A percentile compares a stretch with the other conserved stretches of the same genome.
Evolutionary conservation across 1,139 yeast genomes (phyloP).

Genomic region (Pneumocystis oryctolagi): DNA sequence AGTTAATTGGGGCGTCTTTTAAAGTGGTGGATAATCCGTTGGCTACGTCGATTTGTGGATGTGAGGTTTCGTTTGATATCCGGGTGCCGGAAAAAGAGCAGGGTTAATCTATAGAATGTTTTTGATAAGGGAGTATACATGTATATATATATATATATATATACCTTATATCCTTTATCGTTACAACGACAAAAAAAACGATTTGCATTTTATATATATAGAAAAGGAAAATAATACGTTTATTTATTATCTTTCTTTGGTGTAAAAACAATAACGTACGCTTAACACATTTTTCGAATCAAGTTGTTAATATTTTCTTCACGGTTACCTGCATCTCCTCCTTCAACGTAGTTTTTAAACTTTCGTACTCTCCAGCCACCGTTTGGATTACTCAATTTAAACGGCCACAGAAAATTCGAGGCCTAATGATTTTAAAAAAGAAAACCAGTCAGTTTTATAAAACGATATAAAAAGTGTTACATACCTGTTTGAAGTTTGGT

Average conservation of each 20-base stretch:
- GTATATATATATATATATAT: neutral
- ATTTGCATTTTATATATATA: too few species aligned
- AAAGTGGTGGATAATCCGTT: constrained; percentile 82
- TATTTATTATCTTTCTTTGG: too few species aligned
- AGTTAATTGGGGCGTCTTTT: constrained; percentile 87
- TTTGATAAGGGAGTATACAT: neutral
- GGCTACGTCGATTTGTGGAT: constrained; percentile 80
- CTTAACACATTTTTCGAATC: constrained; percentile 90
- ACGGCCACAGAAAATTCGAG: constrained; percentile 99
- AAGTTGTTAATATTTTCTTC: constrained; percentile 96
- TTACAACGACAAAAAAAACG: too few species aligned
- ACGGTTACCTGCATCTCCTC: constrained; percentile 99
- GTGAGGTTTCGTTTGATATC: neutral
- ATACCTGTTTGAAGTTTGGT: constrained; percentile 11
- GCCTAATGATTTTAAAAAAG: constrained; percentile 99
- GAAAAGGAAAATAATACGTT: too few species aligned
- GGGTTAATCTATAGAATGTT: too few species aligned
- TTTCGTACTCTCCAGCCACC: constrained; percentile 99
- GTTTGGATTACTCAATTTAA: constrained; percentile 97
- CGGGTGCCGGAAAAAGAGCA: neutral
- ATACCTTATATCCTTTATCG: too few species aligned
- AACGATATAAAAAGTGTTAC: neutral
- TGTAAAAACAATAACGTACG: neutral
- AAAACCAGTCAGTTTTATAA: constrained; percentile 53
- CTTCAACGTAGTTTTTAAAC: constrained; percentile 99